Evolutionary conservation across 169 alveolate species (phyloP), one percentile per base, ranked within the genome.

Genomic region (Plasmodium inui): DNA sequence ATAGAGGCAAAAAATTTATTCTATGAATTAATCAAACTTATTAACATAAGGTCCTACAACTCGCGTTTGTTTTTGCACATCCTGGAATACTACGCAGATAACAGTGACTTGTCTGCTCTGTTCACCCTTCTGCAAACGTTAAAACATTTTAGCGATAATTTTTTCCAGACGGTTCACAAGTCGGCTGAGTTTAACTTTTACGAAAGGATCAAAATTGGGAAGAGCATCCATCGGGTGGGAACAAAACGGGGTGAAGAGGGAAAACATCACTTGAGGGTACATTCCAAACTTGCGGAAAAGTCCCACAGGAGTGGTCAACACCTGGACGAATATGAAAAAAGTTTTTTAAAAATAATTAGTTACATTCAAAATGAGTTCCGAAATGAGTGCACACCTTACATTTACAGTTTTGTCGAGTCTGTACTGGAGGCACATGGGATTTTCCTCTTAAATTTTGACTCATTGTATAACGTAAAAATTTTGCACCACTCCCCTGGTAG

Each of bases 11-110:
- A 84, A 73, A 84, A 73, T 73, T 50, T 84, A 41, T 84, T 37
- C 67, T 84, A 84, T 7, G 93, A 84, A 74, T 32, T 84, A 73
- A 73, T 72, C 78, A 84, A 84, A 84, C n/a, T 84, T 53, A 37
- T 67, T 4, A 73, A 84, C 41, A 84, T 84, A 84, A 84, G 72
- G 22, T 84, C 93, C 12, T 84, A 84, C 19, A 50, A 73, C 39
- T 46, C 30, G 39, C 22, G 67, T 28, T 44, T 84, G 0, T 84
- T 84, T 50, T 9, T 84, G 39, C 67, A 84, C 67, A 44, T 73
- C 22, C 57, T 84, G 80, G 84, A 84, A 17, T 73, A 84, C 41
- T 84, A 84, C 46, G 57, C 67, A 32, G 93, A 84, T 73, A 84
- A 84, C 46, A 61, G 61, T 19, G 80, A 84, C 50, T 26, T 84